A percentile compares a stretch with the other conserved stretches of the same genome.
Evolutionary conservation across 2,329 filamentous ascomycete species (phyloP).

Genomic region (Hypoxylon sp.): DNA sequence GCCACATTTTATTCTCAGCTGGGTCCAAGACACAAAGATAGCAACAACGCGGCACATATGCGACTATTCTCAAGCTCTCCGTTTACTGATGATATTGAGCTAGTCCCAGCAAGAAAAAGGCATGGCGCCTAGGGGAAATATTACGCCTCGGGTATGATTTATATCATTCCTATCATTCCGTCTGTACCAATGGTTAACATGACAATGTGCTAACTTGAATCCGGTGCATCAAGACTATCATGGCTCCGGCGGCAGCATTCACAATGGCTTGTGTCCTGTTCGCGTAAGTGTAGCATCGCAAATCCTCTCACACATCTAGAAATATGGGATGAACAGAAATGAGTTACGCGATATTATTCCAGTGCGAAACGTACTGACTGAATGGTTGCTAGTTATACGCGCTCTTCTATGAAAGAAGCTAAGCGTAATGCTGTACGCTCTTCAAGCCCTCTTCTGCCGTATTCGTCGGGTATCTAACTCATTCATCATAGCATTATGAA

Average conservation of each 20-base stretch:
- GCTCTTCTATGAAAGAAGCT: slow-evolving; percentile 46
- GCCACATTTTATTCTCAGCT: slow-evolving; percentile 9
- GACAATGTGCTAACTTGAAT: slow-evolving; percentile 17
- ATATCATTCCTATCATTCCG: too few relatives aligned
- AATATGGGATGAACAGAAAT: not conserved
- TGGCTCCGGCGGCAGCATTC: slow-evolving; percentile 47
- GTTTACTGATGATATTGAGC: slow-evolving; percentile 2
- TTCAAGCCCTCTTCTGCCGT: not conserved
- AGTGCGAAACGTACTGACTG: slow-evolving; percentile 11
- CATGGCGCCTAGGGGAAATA: slow-evolving; percentile 43
- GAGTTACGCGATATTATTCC: not conserved
- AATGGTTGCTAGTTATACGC: slow-evolving; percentile 40
- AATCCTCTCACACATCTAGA: not conserved
- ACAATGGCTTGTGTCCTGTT: slow-evolving; percentile 48
- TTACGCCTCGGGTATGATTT: slow-evolving; percentile 45
- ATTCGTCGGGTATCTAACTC: slow-evolving; percentile 19
- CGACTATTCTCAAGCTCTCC: not conserved
- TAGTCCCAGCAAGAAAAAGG: not conserved
- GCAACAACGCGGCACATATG: not conserved
- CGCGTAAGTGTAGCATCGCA: slow-evolving; percentile 26
- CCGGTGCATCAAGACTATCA: slow-evolving; percentile 39
- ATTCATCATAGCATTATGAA: slow-evolving; percentile 40
- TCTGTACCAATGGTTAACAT: not conserved
- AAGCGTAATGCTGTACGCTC: slow-evolving; percentile 44
- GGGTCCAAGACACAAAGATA: not conserved